These are phyloP conservation scores for Hymenoscyphus repandus DNA, from an alignment of 2,329 filamentous ascomycete genomes.

Conservation along the genomic window DNA sequence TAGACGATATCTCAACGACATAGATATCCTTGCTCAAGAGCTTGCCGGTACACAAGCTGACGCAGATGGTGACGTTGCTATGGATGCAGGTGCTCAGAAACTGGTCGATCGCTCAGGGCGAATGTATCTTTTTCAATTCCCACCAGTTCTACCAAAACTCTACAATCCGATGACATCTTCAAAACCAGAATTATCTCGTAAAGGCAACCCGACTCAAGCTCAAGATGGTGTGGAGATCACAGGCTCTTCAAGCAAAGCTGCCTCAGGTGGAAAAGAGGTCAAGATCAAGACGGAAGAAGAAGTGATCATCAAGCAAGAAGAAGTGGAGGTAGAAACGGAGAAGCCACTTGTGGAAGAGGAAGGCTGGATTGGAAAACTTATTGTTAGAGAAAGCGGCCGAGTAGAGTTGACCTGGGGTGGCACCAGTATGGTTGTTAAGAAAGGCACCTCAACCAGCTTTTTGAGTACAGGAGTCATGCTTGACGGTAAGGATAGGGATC, in stretches of 20 bases:
- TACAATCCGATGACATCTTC: conserved; percentile 22
- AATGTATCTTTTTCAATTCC: conserved; percentile 61
- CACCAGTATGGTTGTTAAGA: conserved; percentile 45
- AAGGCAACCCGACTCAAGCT: conserved; percentile 9
- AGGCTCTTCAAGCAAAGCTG: conserved; percentile 30
- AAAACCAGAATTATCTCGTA: conserved; percentile 14
- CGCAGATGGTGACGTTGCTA: conserved; percentile 35
- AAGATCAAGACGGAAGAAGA: conserved; percentile 15
- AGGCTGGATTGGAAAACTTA: conserved; percentile 55
- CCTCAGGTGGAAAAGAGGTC: conserved; percentile 33
- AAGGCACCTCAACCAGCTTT: conserved; percentile 50
- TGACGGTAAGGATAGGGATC: conserved; percentile 41
- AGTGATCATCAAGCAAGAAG: conserved; percentile 16
- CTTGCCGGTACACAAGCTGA: conserved; percentile 39
- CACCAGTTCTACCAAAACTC: conserved; percentile 54
- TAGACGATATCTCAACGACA: conserved; percentile 41
- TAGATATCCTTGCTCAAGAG: conserved; percentile 41
- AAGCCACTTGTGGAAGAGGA: conserved; percentile 36
- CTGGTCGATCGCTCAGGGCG: conserved; percentile 37
- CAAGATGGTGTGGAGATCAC: conserved; percentile 30
- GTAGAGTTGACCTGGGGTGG: conserved; percentile 61
- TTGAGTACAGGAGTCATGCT: conserved; percentile 55
- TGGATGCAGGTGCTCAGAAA: conserved; percentile 17
- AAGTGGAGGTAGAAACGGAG: conserved; percentile 10
- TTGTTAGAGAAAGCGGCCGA: conserved; percentile 56